These are phyloP conservation scores for Coemansia sp. DNA, from an alignment of 192 early-diverging fungal species.

Conservation along the genomic window DNA sequence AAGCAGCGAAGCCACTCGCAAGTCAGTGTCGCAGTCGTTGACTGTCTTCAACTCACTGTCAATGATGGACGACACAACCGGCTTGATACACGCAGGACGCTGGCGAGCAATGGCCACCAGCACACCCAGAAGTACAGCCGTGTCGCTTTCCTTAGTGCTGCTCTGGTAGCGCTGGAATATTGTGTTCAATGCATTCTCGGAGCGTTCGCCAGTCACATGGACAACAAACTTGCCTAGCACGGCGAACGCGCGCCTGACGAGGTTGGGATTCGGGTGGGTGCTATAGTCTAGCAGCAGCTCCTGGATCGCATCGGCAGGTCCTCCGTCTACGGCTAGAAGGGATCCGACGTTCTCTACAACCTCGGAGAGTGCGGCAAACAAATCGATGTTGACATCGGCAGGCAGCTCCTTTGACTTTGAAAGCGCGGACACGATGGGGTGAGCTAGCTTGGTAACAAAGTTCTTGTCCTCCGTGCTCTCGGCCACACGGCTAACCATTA, in stretches of 20 bases:
- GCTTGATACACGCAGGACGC: conserved; percentile 29
- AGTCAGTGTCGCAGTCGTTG: conserved; percentile 37
- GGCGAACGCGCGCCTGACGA: conserved; percentile 41
- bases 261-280: conserved; percentile 21
- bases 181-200: conserved; percentile 31
- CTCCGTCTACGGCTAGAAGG: conserved; percentile 25
- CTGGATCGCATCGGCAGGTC: conserved; percentile 24
- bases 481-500: conserved; percentile 27
- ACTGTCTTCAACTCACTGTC: conserved; percentile 27
- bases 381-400: conserved; percentile 34
- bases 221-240: conserved; percentile 49
- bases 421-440: conserved; percentile 31
- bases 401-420: conserved; percentile 7
- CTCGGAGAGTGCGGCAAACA: conserved; percentile 35
- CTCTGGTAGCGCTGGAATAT: conserved; percentile 44
- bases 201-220: conserved; percentile 32
- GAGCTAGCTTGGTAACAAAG: conserved; percentile 31
- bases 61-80: conserved; percentile 22
- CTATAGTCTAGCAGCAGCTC: conserved; percentile 29
- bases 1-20: conserved; percentile 32
- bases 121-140: conserved; percentile 37
- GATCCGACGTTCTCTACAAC: conserved; percentile 32
- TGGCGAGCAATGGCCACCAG: conserved; percentile 50
- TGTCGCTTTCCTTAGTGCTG: conserved; percentile 26
- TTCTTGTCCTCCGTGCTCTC: conserved; percentile 21